These are phyloP conservation scores for Exophiala dermatitidis DNA, from an alignment of 2,329 filamentous ascomycete genomes.

Conservation along the genomic window DNA sequence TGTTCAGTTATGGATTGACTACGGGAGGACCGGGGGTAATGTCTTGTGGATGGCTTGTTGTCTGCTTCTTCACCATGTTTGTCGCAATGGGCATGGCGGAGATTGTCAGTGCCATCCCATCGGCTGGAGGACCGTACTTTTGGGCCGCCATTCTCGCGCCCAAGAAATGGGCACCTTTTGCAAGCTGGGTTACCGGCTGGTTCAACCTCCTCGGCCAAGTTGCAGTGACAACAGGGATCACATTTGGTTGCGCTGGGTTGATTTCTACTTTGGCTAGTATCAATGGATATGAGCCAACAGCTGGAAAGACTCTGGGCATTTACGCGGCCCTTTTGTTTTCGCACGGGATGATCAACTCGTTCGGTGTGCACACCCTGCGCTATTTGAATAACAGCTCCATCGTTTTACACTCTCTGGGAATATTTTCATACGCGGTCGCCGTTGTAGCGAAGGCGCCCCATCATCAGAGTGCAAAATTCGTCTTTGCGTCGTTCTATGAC, in stretches of 20 bases:
- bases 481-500: slow-evolving; percentile 49
- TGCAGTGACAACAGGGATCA: slow-evolving; percentile 45
- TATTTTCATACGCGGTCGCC: slow-evolving; percentile 48
- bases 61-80: slow-evolving; percentile 50
- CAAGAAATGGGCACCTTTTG: slow-evolving; percentile 39
- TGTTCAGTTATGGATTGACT: slow-evolving; percentile 51
- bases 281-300: slow-evolving; percentile 40
- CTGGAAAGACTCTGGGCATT: slow-evolving; percentile 50
- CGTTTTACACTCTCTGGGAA: slow-evolving; percentile 48
- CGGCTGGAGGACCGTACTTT: slow-evolving; percentile 54
- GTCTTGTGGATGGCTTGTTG: slow-evolving; percentile 46
- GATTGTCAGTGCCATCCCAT: slow-evolving; percentile 54
- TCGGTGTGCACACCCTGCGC: slow-evolving; percentile 50
- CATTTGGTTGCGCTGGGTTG: slow-evolving; percentile 41
- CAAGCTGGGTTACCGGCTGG: slow-evolving; percentile 45
- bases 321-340: slow-evolving; percentile 51
- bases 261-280: slow-evolving; percentile 43
- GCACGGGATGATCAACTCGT: slow-evolving; percentile 51
- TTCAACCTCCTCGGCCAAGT: slow-evolving; percentile 46
- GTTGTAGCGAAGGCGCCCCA: slow-evolving; percentile 52
- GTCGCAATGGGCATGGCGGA: slow-evolving; percentile 53
- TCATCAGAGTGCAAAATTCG: slow-evolving; percentile 49
- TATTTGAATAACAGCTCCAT: slow-evolving; percentile 54
- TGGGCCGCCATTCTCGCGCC: slow-evolving; percentile 54
- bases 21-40: slow-evolving; percentile 52